phyloP scores from a whole-genome alignment of 163 green algal genomes.

The Scenedesmus sp. region DNA sequence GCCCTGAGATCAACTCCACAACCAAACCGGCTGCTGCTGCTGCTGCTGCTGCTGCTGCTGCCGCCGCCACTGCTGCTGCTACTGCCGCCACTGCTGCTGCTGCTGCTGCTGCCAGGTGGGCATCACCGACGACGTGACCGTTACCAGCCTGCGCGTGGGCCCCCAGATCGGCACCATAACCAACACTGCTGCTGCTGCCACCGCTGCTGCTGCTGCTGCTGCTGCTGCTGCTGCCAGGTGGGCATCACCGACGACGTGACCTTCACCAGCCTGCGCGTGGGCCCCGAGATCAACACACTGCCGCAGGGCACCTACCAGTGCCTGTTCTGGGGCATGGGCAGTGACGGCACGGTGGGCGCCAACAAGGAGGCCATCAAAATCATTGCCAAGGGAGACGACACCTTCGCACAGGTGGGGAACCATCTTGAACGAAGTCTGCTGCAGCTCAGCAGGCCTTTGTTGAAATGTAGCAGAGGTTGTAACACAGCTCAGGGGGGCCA shows the following conservation, averaged over 20 bases:
- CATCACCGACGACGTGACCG: constrained; percentile 73
- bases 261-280: constrained; percentile 55
- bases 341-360: constrained; percentile 73
- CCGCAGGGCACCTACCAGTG: constrained; percentile 65
- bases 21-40: neutral
- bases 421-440: neutral
- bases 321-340: constrained; percentile 77
- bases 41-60: neutral
- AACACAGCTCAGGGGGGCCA: neutral
- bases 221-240: constrained; percentile 21
- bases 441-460: neutral
- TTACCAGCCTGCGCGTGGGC: constrained; percentile 9
- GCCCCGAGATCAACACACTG: constrained; percentile 59
- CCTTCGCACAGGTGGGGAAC: constrained; percentile 59
- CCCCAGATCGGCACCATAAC: neutral
- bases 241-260: constrained; percentile 74
- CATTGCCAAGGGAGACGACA: constrained; percentile 62
- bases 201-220: neutral
- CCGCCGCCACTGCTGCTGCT: too few species aligned
- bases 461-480: neutral
- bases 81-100: neutral
- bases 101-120: constrained; percentile 42
- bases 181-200: neutral
- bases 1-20: neutral
- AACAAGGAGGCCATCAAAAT: constrained; percentile 82